A percentile compares a stretch with the other conserved stretches of the same genome.
These are phyloP conservation scores for Holtermanniella nyarrowii DNA, from an alignment of 768 basidiomycete genomes.

Conservation along the genomic window DNA sequence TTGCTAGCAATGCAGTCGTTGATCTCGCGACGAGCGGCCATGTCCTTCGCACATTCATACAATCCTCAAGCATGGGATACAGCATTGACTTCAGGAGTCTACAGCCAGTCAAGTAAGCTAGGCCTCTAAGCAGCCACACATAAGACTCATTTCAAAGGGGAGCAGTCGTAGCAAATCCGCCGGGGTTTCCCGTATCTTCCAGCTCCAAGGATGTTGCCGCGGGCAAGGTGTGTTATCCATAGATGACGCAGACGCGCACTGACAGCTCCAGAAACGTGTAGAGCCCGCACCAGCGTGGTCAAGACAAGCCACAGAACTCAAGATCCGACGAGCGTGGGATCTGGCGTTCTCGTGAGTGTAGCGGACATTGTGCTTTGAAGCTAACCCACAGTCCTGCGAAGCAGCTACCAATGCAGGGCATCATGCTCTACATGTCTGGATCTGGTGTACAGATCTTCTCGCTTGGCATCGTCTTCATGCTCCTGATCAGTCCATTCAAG, in stretches of 20 bases:
- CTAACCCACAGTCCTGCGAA: constrained; percentile 55
- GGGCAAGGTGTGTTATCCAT: background rate
- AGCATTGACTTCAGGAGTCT: background rate
- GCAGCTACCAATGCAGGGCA: constrained; percentile 87
- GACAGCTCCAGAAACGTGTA: background rate
- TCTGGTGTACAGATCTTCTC: constrained; percentile 93
- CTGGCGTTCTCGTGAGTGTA: constrained; percentile 31
- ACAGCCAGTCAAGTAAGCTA: background rate
- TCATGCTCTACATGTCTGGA: constrained; percentile 98
- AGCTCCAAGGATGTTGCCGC: background rate
- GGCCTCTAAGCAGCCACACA: too few relatives aligned
- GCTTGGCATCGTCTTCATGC: constrained; percentile 91
- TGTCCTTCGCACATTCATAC: too few relatives aligned
- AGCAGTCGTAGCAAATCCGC: background rate
- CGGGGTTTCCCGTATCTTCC: background rate
- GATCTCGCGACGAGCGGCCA: background rate
- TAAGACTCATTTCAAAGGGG: background rate
- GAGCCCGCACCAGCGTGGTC: background rate
- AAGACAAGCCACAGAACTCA: constrained; percentile 28
- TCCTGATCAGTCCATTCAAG: constrained; percentile 75
- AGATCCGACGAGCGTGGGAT: constrained; percentile 37
- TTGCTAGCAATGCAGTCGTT: background rate
- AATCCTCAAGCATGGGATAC: background rate
- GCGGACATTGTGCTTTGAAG: background rate
- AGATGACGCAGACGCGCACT: too few relatives aligned